Evolutionary conservation across 768 basidiomycete species (phyloP), one percentile per base, ranked within the genome.

Genomic region (Dioszegia aurantiaca): DNA sequence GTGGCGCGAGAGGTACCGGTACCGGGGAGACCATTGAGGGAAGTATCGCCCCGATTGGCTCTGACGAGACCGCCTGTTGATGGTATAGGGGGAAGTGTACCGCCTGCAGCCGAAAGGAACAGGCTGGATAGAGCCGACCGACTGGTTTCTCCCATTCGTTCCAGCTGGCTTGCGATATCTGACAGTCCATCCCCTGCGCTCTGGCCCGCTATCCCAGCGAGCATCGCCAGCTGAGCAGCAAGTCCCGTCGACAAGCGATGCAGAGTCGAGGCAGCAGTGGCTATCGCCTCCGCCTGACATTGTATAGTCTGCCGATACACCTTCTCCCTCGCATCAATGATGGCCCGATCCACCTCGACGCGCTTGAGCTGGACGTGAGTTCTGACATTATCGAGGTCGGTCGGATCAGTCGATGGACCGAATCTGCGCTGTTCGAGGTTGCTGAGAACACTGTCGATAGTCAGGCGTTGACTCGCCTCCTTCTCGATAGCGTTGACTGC

Each of bases 341-440:
- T 55, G 21, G 41, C 42, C 19, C 33, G 47, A 21, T 52, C 61
- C 21, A 62, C 36, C 36, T 62, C 61, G n/a, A 11, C 27, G 14
- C 57, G 41, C 28, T 58, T 56, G 26, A 55, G 33, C 27, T 49
- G 47, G n/a, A 55, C 51, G 24, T 46, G 48, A 5, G 52, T 41
- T 24, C 24, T 39, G 5, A 62, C 36, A n/a, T 54, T 40, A 21
- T 58, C 52, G 17, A 46, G 45, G 23, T 62, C 61, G 46, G 39
- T 24, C 8, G 46, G 27, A 24, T 55, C 30, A 11, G 47, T 39
- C 17, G 48, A 27, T 16, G 56, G 53, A 31, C 45, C 27, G 41
- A 64, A 61, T 23, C 41, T 54, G n/a, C 49, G 28, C 51, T 48
- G 26, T 54, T 64, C 60, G 12, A 64, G 44, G 39, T 47, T 33